These are phyloP conservation scores for Leccinum imitatum DNA, from an alignment of 768 basidiomycete species.

Conservation along the genomic window DNA sequence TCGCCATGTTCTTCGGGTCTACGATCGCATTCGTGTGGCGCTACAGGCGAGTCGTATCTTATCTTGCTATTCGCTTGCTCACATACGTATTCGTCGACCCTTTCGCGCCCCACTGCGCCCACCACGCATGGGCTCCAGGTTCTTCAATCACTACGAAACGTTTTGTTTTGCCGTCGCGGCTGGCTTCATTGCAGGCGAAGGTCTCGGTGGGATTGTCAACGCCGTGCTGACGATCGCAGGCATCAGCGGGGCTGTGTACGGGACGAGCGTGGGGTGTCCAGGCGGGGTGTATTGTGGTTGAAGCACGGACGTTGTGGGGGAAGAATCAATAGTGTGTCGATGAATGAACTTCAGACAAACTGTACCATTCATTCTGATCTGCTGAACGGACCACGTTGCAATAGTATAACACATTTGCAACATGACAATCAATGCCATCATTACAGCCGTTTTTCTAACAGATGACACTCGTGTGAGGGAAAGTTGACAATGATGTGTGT, in stretches of 20 bases:
- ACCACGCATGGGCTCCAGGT: slow-evolving; percentile 2
- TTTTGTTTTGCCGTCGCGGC: slow-evolving; percentile 39
- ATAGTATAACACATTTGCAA: background rate
- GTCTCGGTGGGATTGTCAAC: slow-evolving; percentile 37
- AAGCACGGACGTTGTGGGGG: background rate
- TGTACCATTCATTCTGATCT: background rate
- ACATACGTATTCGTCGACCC: background rate
- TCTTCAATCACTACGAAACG: slow-evolving; percentile 13
- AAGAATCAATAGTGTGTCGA: background rate
- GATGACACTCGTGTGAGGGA: no score
- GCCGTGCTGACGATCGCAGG: slow-evolving; percentile 33
- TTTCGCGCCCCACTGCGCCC: background rate
- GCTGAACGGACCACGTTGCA: background rate
- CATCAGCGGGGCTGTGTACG: slow-evolving; percentile 27
- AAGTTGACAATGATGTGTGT: no score
- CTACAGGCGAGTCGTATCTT: slow-evolving; percentile 1
- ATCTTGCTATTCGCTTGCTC: background rate
- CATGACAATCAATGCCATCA: background rate
- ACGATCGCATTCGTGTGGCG: slow-evolving; percentile 25
- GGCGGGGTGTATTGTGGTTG: slow-evolving; percentile 27
- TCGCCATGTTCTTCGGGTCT: slow-evolving; percentile 27
- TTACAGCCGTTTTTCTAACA: no score
- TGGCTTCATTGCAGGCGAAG: slow-evolving; percentile 42
- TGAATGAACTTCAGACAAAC: background rate
- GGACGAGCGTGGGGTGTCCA: slow-evolving; percentile 30